Evolutionary conservation across 2,329 filamentous ascomycete species (phyloP), one percentile per base, ranked within the genome.

Genomic region (Alternaria metachromatica): DNA sequence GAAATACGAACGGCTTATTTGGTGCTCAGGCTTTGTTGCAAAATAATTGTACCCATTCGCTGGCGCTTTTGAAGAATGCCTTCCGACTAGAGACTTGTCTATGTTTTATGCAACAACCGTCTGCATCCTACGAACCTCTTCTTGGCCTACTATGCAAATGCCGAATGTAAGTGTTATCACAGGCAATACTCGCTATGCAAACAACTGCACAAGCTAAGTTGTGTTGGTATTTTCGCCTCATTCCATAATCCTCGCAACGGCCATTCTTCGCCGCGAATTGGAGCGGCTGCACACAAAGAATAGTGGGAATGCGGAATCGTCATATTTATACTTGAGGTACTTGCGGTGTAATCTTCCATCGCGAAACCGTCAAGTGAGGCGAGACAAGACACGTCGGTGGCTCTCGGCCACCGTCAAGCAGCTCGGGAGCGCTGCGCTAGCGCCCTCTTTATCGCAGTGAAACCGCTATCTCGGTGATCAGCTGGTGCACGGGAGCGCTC

Each of bases 401-500:
- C 49, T 61, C 30, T 46, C 58, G 45, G 51, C 54, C 44, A 28
- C 21, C n/a, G 30, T 53, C 49, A 33, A 53, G 49, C 49, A 23
- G 49, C 20, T 12, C 45, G 30, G 30, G 49, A 53, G 30, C 49
- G 13, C 20, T 41, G 9, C 21, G 49, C 49, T 53, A 53, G 49
- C 49, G 15, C 13, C 20, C 30, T 21, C 37, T 44, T 41, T 48
- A 44, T 55, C 53, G 43, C 21, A 20, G 33, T 57, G 53, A 61
- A 57, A 57, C 58, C 37, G 58, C 41, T 50, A 61, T 57, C 53
- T 26, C 26, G 30, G 6, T 57, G 45, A 57, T 61, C 58, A 61
- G 28, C 58, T 61, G 58, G 58, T 30, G 25, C 53, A 30, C 44
- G 28, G 58, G n/a, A 45, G 28, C 30, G 21, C 25, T 50, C 18